Evolutionary conservation across 805 yeast species (phyloP), one percentile per base, ranked within the genome.

Genomic region (Peterozyma xylosa): DNA sequence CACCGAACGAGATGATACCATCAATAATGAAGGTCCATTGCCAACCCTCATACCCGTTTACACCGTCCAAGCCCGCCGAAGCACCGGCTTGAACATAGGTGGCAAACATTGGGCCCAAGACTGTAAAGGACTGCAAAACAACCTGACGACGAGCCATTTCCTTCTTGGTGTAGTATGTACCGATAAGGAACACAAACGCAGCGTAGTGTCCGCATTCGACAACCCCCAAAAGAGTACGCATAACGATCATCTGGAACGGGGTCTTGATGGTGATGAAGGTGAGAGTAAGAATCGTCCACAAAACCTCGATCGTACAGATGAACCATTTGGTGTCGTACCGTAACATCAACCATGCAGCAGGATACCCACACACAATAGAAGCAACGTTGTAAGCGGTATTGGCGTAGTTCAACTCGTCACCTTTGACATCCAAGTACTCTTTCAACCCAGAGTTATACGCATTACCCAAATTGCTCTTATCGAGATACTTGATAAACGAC

Each of bases 1-100:
- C 54, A n/a, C 33, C 43, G 35, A 38, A 48, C 11, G 48, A 49
- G 27, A 45, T 43, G 41, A 32, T 16, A 37, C 39, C 81, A 54
- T 78, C 82, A 42, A 80, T 66, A 37, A 80, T 73, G 50, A 76
- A 79, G 52, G 75, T 73, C 84, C 84, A 80, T 61, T 76, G 63
- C 85, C 85, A 79, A 7, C 82, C 78, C 13, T 68, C 65, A 10
- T 71, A 59, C 2, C 83, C 83, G 38, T 56, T 53, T 6, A 52
- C 60, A 17, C 79, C 81, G 38, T 66, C 63, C 48, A 79, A 52
- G 37, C 56, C 51, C 30, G 65, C 51, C 44, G 59, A 70, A 33
- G 76, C 69, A 9, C 77, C 71, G 27, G 78, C 74, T 47, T 77
- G 78, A 33, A 79, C 59, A 45, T 76, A 68, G 33, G 82, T 80